Evolutionary conservation across 257 asterid species (phyloP), one percentile per base, ranked within the genome.

Genomic region (Gardenia jasminoides): DNA sequence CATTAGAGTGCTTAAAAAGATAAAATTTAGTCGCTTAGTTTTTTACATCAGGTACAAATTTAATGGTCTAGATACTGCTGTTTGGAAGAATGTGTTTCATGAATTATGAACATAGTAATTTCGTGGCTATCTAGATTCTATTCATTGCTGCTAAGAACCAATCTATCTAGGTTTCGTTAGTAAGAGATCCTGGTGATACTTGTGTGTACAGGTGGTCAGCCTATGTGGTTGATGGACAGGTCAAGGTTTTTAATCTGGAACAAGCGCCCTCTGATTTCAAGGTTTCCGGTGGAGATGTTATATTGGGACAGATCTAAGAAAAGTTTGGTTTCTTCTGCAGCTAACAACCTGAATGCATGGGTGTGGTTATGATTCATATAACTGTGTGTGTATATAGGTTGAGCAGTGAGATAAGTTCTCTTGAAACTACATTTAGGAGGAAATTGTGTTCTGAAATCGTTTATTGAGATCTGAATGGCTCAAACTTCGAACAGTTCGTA

Each of bases 231-330:
- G 95, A 95, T 76, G 99, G 99, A 50, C 89, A 88, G 82, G 85
- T 95, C 52, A 89, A 95, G 86, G 97, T 73, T 83, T 83, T 95
- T 43, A 93, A 95, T 59, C 90, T 95, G 85, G 99, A 95, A 80
- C 85, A 89, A 75, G 94, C 91, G 9, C 98, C 98, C 4, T 91
- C 98, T 1, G 96, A 95, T 16, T 84, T 95, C 77, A 81, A 91
- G 89, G 97, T 95, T 82, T 95, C 98, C 15, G 97, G 98, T 22
- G 98, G 90, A 43, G 97, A 93, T 31, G 91, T 89, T 79, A 89
- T 95, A 72, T 84, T 93, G 71, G 89, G 84, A 67, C 97, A 95
- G 90, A 93, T 95, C 82, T 94, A 83, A 84, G 67, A 48, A 28
- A 9, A 36, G 75, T 33, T 72, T 46, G 7, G 31, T 24, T 54